Evolutionary conservation across 2,329 filamentous ascomycete species (phyloP).

Genomic region (Trichocomaceae sp.): DNA sequence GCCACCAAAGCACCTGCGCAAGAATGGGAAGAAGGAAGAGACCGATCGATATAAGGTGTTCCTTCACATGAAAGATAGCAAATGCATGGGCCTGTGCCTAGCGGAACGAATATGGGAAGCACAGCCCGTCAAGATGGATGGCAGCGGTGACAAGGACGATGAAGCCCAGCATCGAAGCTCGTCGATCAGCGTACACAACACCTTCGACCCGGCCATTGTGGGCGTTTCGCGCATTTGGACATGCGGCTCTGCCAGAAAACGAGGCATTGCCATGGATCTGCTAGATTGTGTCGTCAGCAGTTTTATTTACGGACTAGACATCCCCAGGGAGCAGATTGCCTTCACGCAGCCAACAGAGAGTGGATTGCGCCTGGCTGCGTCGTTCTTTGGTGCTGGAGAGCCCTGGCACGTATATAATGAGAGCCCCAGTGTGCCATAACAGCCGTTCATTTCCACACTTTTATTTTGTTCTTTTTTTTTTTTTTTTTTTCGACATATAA

Average conservation of each 20-base stretch:
- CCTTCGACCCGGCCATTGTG: constrained; percentile 45
- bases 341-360: constrained; percentile 62
- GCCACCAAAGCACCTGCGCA: constrained; percentile 32
- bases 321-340: constrained; percentile 51
- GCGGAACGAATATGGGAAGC: constrained; percentile 56
- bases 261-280: constrained; percentile 52
- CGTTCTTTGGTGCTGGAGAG: constrained; percentile 50
- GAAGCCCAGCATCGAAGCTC: constrained; percentile 24
- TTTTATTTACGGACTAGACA: constrained; percentile 51
- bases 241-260: constrained; percentile 48
- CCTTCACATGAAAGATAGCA: constrained; percentile 54
- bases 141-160: constrained; percentile 12
- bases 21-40: constrained; percentile 29
- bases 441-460: neutral
- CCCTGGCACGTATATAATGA: constrained; percentile 57
- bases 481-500: constrained; percentile 1
- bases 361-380: constrained; percentile 51
- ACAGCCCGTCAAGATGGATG: constrained; percentile 40
- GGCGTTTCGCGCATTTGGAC: constrained; percentile 63
- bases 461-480: neutral
- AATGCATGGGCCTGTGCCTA: constrained; percentile 57
- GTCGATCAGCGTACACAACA: constrained; percentile 41
- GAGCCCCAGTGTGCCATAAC: constrained; percentile 21
- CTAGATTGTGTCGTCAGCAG: constrained; percentile 50
- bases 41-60: constrained; percentile 54